Evolutionary conservation across 306 rosid species (phyloP).

Genomic region (Glycine latifolia): DNA sequence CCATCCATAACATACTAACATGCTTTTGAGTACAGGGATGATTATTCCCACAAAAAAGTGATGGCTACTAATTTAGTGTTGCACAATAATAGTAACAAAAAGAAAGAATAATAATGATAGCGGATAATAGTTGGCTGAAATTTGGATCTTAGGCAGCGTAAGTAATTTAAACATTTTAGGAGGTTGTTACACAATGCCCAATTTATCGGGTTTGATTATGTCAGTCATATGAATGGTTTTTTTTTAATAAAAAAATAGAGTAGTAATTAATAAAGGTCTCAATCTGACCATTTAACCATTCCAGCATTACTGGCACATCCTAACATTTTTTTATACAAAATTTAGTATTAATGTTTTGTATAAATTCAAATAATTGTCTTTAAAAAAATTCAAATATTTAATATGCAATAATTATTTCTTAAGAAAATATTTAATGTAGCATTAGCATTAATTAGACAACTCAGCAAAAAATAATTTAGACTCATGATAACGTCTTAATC

Average conservation of each 20-base stretch:
- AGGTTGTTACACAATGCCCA: neutral
- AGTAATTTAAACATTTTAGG: neutral
- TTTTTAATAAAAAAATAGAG: neutral
- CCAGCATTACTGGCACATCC: neutral
- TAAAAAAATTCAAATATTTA: neutral
- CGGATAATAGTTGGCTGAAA: slow-evolving; percentile 28
- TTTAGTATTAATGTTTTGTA: neutral
- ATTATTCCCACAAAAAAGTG: neutral
- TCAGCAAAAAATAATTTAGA: no score
- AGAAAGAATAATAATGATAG: slow-evolving; percentile 10
- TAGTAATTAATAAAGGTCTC: neutral
- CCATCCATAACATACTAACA: slow-evolving; percentile 1
- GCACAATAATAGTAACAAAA: neutral
- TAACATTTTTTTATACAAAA: neutral
- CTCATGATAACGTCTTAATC: slow-evolving; percentile 4
- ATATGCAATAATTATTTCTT: neutral
- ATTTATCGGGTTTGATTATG: neutral
- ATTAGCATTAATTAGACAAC: neutral
- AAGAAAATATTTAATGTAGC: slow-evolving; percentile 1
- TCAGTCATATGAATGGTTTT: neutral
- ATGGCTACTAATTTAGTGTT: slow-evolving; percentile 18
- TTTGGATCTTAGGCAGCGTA: slow-evolving; percentile 6
- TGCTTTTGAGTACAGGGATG: slow-evolving; percentile 24
- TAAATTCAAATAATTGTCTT: neutral
- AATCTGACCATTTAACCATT: neutral